Evolutionary conservation across 2,329 filamentous ascomycete species (phyloP).

Genomic region (Furcasterigmium furcatum): DNA sequence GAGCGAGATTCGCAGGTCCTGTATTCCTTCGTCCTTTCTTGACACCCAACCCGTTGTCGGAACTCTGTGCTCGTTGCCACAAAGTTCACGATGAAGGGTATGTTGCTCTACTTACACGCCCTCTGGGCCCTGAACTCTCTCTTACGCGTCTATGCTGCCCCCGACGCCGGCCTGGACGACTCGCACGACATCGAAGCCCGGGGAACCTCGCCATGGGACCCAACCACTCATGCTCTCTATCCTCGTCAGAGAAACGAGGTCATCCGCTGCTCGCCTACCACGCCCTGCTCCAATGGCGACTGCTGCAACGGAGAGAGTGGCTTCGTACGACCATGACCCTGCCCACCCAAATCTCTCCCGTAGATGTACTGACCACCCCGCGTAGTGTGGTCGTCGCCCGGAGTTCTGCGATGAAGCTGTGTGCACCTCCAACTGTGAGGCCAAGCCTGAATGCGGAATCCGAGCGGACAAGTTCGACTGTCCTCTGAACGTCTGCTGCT

Average conservation of each 20-base stretch:
- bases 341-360: too few species aligned
- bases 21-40: too few species aligned
- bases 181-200: too few species aligned
- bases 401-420: not conserved
- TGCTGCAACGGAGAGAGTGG: not conserved
- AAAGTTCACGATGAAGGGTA: too few species aligned
- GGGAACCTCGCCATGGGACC: too few species aligned
- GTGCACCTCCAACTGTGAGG: not conserved
- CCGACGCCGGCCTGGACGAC: not conserved
- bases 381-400: not conserved
- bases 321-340: too few species aligned
- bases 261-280: not conserved
- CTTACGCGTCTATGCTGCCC: not conserved
- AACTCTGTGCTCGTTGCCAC: too few species aligned
- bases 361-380: not conserved
- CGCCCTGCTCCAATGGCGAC: not conserved
- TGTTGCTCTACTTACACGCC: too few species aligned
- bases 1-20: too few species aligned
- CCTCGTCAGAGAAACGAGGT: not conserved
- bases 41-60: too few species aligned
- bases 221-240: not conserved
- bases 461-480: conserved; percentile 13
- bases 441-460: not conserved
- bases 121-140: not conserved
- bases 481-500: conserved; percentile 34